These are phyloP conservation scores for Hanseniaspora guilliermondii DNA, from an alignment of 805 yeast species.

Conservation along the genomic window DNA sequence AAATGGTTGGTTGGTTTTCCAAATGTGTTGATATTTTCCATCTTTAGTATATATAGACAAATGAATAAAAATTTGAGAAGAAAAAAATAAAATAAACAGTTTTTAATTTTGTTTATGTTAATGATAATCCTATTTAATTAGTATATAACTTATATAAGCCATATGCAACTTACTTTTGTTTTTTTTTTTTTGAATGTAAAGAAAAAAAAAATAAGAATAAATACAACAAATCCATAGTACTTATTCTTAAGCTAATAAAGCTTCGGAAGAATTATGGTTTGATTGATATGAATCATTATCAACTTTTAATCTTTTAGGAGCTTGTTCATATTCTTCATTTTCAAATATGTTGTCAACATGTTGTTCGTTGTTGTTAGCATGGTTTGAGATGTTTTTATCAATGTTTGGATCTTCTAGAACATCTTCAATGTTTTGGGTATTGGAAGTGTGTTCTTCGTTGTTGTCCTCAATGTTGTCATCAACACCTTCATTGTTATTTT, in stretches of 20 bases:
- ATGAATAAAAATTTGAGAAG: not conserved
- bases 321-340: conserved; percentile 14
- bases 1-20: conserved; percentile 59
- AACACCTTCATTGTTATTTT: not conserved
- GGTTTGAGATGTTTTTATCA: conserved; percentile 4
- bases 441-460: conserved; percentile 15
- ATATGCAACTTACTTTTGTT: not conserved
- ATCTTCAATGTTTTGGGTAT: conserved; percentile 15
- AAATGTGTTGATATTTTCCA: not conserved
- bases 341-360: not conserved
- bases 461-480: conserved; percentile 19
- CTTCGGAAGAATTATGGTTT: not conserved
- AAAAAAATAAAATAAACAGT: not conserved
- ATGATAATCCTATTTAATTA: not conserved
- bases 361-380: not conserved
- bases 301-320: not conserved
- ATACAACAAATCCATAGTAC: too few relatives aligned
- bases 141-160: not conserved
- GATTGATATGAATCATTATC: not conserved
- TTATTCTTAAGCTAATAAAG: not conserved
- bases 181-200: not conserved
- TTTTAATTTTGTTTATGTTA: not conserved
- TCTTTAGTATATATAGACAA: not conserved
- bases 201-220: too few relatives aligned
- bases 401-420: conserved; percentile 5